These are phyloP conservation scores for Aspergillus cejpii DNA, from an alignment of 2,329 filamentous ascomycete species.

Conservation along the genomic window DNA sequence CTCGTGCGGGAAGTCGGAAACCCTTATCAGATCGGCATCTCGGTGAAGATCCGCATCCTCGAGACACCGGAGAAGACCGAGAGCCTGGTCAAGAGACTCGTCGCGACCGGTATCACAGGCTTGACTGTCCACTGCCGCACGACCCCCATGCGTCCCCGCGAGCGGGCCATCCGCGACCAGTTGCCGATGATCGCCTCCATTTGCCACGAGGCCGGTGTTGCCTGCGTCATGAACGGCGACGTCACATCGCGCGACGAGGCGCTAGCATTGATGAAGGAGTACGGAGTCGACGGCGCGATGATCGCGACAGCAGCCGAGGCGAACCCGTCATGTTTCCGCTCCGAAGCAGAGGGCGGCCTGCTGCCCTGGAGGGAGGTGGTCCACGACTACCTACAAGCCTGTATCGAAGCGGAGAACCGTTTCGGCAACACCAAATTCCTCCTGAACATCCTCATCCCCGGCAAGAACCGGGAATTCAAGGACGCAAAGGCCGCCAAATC, in stretches of 20 bases:
- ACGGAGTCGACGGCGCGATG: constrained; percentile 89
- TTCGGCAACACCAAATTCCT: constrained; percentile 92
- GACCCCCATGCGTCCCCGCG: constrained; percentile 86
- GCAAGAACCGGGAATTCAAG: constrained; percentile 61
- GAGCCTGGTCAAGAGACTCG: constrained; percentile 67
- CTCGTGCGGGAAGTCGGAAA: constrained; percentile 71
- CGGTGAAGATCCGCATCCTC: constrained; percentile 90
- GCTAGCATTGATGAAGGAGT: constrained; percentile 64
- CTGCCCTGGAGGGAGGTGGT: constrained; percentile 72
- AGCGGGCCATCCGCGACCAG: constrained; percentile 79
- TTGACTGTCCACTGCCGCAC: constrained; percentile 94
- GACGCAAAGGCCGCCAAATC: constrained; percentile 59
- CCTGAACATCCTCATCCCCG: constrained; percentile 76
- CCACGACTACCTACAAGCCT: constrained; percentile 63
- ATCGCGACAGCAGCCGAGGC: constrained; percentile 89
- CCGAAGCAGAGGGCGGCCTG: constrained; percentile 60
- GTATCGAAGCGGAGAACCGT: constrained; percentile 73
- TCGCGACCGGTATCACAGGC: constrained; percentile 81
- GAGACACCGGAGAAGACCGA: constrained; percentile 70
- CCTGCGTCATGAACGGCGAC: constrained; percentile 94
- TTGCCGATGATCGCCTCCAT: constrained; percentile 74
- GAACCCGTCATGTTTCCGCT: constrained; percentile 81
- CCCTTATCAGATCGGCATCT: constrained; percentile 82
- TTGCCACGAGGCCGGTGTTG: constrained; percentile 77
- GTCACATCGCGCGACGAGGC: constrained; percentile 70